Evolutionary conservation across 2,329 filamentous ascomycete genomes (phyloP).

Genomic region (Acrodontium crateriforme): DNA sequence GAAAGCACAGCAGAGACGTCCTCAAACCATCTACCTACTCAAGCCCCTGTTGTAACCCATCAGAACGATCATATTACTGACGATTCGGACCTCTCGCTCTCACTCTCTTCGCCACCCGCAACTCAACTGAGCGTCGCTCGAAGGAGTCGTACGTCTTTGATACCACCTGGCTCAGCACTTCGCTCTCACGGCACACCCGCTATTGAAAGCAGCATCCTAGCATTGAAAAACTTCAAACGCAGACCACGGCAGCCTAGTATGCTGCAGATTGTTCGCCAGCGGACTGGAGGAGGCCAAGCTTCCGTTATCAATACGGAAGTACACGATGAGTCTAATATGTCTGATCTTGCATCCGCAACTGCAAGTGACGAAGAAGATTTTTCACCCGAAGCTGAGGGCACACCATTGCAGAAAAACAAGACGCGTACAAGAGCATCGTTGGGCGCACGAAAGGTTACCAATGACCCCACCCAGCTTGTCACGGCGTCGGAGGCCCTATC

Average conservation of each 20-base stretch:
- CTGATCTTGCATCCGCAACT: slow-evolving; percentile 13
- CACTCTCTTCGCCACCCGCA: slow-evolving; percentile 19
- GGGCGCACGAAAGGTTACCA: too few species aligned
- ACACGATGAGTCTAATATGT: slow-evolving; percentile 20
- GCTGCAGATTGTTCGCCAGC: slow-evolving; percentile 34
- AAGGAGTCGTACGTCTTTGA: slow-evolving; percentile 10
- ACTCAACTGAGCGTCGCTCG: slow-evolving; percentile 20
- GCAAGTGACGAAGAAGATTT: slow-evolving; percentile 30
- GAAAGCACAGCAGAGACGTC: slow-evolving; percentile 2
- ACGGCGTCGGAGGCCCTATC: slow-evolving; percentile 10
- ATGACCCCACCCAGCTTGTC: slow-evolving; percentile 8
- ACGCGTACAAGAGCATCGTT: too few species aligned
- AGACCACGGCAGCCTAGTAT: slow-evolving; percentile 36
- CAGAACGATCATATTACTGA: slow-evolving; percentile 2
- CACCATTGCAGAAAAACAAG: slow-evolving; percentile 48
- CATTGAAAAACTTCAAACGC: slow-evolving; percentile 37
- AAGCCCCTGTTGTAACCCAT: not conserved
- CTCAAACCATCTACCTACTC: slow-evolving; percentile 5
- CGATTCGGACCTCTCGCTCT: slow-evolving; percentile 11
- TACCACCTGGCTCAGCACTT: slow-evolving; percentile 28
- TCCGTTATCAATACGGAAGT: slow-evolving; percentile 25
- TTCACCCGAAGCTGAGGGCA: slow-evolving; percentile 53
- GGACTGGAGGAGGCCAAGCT: slow-evolving; percentile 12
- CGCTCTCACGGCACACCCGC: slow-evolving; percentile 30
- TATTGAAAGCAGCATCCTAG: slow-evolving; percentile 32